phyloP scores from a whole-genome alignment of 2,329 filamentous ascomycete genomes.

The Aquanectria penicillioides region DNA sequence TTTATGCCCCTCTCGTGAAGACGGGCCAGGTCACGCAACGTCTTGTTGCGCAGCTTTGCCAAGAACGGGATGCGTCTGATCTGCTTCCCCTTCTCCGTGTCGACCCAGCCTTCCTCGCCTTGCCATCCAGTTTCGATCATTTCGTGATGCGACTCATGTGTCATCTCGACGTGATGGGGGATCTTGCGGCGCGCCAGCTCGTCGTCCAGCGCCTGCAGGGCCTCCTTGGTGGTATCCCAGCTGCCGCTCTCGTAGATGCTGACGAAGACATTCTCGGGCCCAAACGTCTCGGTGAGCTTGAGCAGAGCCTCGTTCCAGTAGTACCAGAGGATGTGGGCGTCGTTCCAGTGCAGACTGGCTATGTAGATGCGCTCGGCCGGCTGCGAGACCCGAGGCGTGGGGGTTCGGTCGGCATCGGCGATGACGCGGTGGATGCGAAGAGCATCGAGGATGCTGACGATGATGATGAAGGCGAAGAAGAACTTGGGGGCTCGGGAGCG shows the following conservation, averaged over 20 bases:
- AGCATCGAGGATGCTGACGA: conserved; percentile 52
- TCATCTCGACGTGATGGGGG: conserved; percentile 63
- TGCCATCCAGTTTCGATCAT: conserved; percentile 57
- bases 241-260: conserved; percentile 76
- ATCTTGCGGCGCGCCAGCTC: conserved; percentile 64
- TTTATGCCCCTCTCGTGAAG: conserved; percentile 59
- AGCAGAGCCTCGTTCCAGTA: conserved; percentile 72
- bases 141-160: conserved; percentile 67
- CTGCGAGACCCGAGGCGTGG: conserved; percentile 38
- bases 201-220: conserved; percentile 65
- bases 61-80: conserved; percentile 76
- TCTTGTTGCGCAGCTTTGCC: conserved; percentile 70
- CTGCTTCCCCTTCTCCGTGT: conserved; percentile 64
- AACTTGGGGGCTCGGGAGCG: conserved; percentile 49
- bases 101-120: conserved; percentile 69
- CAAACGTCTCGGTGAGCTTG: conserved; percentile 64
- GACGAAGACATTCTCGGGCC: conserved; percentile 73
- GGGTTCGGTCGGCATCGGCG: conserved; percentile 39
- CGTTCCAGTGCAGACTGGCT: conserved; percentile 76
- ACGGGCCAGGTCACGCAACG: conserved; percentile 67
- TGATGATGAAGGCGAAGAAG: conserved; percentile 45
- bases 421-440: conserved; percentile 50
- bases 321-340: conserved; percentile 65
- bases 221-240: conserved; percentile 73
- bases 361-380: conserved; percentile 67